Evolutionary conservation across 208 protist species (phyloP), one percentile per base, ranked within the genome.

Genomic region (Herpetomonas tarakana): DNA sequence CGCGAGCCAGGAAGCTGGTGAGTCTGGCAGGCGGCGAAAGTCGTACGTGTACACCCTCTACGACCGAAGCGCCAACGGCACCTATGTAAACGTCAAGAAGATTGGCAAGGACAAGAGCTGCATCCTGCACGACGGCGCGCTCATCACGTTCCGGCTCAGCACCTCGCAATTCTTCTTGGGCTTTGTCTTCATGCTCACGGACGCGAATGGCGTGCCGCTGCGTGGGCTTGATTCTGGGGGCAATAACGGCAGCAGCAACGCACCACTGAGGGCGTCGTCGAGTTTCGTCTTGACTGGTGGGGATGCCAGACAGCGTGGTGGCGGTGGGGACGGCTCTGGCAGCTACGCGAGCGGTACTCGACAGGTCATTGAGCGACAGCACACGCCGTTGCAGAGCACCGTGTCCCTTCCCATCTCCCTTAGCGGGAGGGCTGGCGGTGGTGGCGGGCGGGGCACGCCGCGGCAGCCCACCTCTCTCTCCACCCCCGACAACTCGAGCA

Each of bases 71-170:
- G 82, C 74, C 19, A 92, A 96, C 71, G 90, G 90, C 26, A 96
- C 90, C 22, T 93, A 88, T 57, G 90, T 96, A 9, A 93, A 96
- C 62, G 85, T 92, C 29, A 92, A 91, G 68, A 80, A 83, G 50
- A 72, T 96, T 39, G 85, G 86, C 24, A 93, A 92, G 54, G 86
- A 84, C 31, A 83, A 78, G 59, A 76, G 54, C 21, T 88, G 74
- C 44, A 56, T 83, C 2, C 68, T 96, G 62, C 84, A 78, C 29
- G 68, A 93, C 61, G 72, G 77, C 49, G 81, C 81, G 14, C 74
- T 92, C 57, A 89, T 96, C 52, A 96, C 89, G 1, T 96, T 96
- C 65, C 76, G 80, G 7, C 63, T 92, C 29, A 92, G 81, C 64
- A 82, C 78, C 21, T 84, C 81, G 0, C 76, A 82, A 57, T 96